Base-by-base conservation (phyloP, 768 basidiomycete genomes). In the Pilatotrama ljubarskyi region DNA sequence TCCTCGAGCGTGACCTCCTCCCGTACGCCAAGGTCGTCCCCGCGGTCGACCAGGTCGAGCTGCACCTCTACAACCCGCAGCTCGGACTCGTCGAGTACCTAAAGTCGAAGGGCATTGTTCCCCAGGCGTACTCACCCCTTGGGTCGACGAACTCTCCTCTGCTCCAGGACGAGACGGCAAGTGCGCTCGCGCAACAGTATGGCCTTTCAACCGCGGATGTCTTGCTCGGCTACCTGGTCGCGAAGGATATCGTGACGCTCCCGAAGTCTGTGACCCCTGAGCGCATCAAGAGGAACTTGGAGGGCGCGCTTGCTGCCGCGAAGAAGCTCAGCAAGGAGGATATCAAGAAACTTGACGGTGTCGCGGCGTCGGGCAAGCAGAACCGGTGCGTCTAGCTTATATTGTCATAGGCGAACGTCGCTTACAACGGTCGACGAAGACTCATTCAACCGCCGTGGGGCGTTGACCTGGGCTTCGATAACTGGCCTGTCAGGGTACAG, bases 71-170 rank as follows among this genome's bases (percentile, higher is more conserved):
- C 73, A 87, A 89, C 72, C 88, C 88, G 0, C 86, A 92, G 68
- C 88, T 84, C 73, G 79, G 84, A 50, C 81, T 92, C 49, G 55
- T 85, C 41, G 74, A 76, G 11, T 93, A 82, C 74, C 77, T 90
- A 63, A 79, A 80, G 69, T 77, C 79, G 17, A 85, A 91, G 69
- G 78, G 77, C 18, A 93, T 94, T 66, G 74, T 85, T 50, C 79
- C 88, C 0, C 80, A 91, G 70, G 91, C 92, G 0, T 94, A 90
- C 72, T 93, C 89, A 8, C 91, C 93, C 9, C 83, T 93, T 14
- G 91, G 86, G 36, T 88, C 85, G 9, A 79, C 84, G 11, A 79
- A 81, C 65, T 83, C 87, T 1, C 88, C 88, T 8, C 75, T 93
- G 7, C 70, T 93, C 35, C 69, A 68, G 6, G 90, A 94, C 65